phyloP scores from a whole-genome alignment of 1,284 basidiomycete genomes.

The Ustilago cynodontis region DNA sequence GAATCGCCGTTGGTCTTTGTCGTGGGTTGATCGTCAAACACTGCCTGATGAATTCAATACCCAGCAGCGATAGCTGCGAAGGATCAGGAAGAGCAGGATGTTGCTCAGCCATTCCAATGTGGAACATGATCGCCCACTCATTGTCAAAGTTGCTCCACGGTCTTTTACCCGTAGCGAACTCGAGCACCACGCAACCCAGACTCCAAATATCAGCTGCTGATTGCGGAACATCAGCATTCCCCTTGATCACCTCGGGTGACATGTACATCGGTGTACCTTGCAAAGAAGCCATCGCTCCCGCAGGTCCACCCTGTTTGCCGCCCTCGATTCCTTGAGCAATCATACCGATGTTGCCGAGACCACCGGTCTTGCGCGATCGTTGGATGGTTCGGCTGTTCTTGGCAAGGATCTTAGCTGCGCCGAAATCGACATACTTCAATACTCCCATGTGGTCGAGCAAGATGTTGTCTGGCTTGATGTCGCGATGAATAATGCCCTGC shows the following conservation, averaged over 20 bases:
- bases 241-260: conserved; percentile 98
- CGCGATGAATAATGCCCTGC: conserved; percentile 91
- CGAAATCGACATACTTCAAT: conserved; percentile 98
- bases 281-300: conserved; percentile 75
- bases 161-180: conserved; percentile 94
- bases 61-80: conserved; percentile 86
- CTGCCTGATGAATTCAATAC: conserved; percentile 92
- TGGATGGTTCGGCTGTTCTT: conserved; percentile 82
- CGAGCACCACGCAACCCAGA: conserved; percentile 93
- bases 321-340: conserved; percentile 72
- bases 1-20: conserved; percentile 83
- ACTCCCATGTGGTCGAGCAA: conserved; percentile 91
- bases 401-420: conserved; percentile 95
- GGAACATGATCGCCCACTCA: conserved; percentile 99
- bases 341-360: conserved; percentile 46
- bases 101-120: conserved; percentile 96
- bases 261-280: conserved; percentile 99
- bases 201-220: conserved; percentile 99
- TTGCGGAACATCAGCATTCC: conserved; percentile 76
- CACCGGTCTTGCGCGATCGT: conserved; percentile 56
- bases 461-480: conserved; percentile 99
- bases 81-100: conserved; percentile 94
- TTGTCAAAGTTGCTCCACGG: conserved; percentile 99
- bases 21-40: conserved; percentile 91
- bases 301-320: conserved; percentile 60